Percentiles rank a stretch among this genome's conserved stretches.
phyloP scores from a whole-genome alignment of 306 rosid species.

The Dalbergia cochinchinensis region DNA sequence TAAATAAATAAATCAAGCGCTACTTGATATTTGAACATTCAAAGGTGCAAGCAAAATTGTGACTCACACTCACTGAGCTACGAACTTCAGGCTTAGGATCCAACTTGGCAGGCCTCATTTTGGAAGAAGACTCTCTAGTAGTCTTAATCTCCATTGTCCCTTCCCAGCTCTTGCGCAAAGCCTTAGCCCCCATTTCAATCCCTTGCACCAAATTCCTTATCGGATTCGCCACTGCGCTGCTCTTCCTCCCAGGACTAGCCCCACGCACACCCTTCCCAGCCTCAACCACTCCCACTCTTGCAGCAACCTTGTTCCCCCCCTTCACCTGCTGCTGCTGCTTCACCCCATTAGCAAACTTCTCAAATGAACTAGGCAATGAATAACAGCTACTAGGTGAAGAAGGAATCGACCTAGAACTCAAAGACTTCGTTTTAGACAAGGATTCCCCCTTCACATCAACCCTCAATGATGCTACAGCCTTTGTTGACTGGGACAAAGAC shows the following conservation, averaged over 20 bases:
- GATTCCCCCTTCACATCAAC: constrained; percentile 79
- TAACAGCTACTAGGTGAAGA: constrained; percentile 89
- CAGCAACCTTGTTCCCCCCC: constrained; percentile 41
- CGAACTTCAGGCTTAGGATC: constrained; percentile 71
- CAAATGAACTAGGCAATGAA: constrained; percentile 85
- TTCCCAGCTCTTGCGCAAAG: constrained; percentile 97
- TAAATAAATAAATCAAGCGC: constrained; percentile 16
- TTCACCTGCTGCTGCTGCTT: constrained; percentile 74
- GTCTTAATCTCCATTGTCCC: constrained; percentile 80
- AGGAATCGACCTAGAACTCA: constrained; percentile 76
- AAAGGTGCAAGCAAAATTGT: constrained; percentile 32
- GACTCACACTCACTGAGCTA: constrained; percentile 63
- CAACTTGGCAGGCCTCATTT: constrained; percentile 56
- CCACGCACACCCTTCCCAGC: constrained; percentile 57
- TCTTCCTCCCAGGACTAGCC: constrained; percentile 63
- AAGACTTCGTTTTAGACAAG: constrained; percentile 59
- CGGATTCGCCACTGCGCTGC: constrained; percentile 57
- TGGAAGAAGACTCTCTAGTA: constrained; percentile 68
- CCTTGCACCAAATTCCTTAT: constrained; percentile 78
- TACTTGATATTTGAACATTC: constrained; percentile 2
- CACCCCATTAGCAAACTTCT: constrained; percentile 85
- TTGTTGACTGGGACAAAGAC: constrained; percentile 57
- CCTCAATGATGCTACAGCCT: constrained; percentile 45
- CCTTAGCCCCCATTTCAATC: constrained; percentile 86
- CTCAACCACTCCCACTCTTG: constrained; percentile 63